phyloP scores from a whole-genome alignment of 169 alveolate genomes.

The Eimeria maxima region DNA sequence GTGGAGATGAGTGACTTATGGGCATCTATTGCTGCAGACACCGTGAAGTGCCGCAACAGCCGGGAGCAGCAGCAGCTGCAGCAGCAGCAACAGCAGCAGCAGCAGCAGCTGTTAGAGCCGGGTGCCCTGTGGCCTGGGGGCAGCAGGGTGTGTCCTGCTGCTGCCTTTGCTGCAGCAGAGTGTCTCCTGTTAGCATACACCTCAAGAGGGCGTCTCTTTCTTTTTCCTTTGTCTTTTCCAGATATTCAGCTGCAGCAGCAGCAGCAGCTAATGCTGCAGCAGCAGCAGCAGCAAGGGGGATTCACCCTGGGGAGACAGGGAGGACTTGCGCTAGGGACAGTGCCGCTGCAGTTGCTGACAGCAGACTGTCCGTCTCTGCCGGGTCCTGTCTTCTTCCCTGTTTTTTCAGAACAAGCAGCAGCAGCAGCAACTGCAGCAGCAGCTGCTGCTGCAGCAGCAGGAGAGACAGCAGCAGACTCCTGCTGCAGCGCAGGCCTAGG shows the following conservation, averaged over 20 bases:
- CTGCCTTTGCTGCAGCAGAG: slow-evolving; percentile 51
- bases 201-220: slow-evolving; percentile 29
- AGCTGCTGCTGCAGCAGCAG: slow-evolving; percentile 51
- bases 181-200: slow-evolving; percentile 41
- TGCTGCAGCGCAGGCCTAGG: slow-evolving; percentile 43
- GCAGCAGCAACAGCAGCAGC: neutral
- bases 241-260: neutral
- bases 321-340: slow-evolving; percentile 22
- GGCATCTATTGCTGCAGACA: slow-evolving; percentile 18
- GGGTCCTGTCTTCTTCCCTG: slow-evolving; percentile 27
- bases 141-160: neutral
- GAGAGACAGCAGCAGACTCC: neutral
- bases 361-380: slow-evolving; percentile 12
- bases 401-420: neutral
- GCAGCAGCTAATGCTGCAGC: no score
- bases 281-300: slow-evolving; percentile 20
- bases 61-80: slow-evolving; percentile 1
- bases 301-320: neutral
- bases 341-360: slow-evolving; percentile 52
- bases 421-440: no score
- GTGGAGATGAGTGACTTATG: neutral
- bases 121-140: slow-evolving; percentile 38
- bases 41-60: neutral
- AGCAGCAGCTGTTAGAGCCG: slow-evolving; percentile 36
- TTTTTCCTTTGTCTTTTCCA: slow-evolving; percentile 24